phyloP scores from a whole-genome alignment of 352 stramenopile genomes.

The Phytophthora aleatoria region DNA sequence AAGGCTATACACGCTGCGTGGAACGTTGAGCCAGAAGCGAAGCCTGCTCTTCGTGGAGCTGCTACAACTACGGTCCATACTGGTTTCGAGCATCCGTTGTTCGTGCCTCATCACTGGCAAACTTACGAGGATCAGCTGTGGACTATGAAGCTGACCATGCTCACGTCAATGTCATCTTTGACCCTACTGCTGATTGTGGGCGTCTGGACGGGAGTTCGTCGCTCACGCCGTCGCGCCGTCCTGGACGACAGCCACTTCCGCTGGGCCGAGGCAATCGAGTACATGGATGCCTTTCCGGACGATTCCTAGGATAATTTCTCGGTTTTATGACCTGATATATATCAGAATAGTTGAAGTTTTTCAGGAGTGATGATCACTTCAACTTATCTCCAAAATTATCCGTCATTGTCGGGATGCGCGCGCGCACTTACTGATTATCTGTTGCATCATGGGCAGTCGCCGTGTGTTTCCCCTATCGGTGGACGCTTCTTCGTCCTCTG shows the following conservation, averaged over 20 bases:
- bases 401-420: too few relatives aligned
- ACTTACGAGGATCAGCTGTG: conserved; percentile 27
- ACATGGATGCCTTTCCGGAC: conserved; percentile 37
- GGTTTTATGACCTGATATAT: too few relatives aligned
- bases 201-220: conserved; percentile 28
- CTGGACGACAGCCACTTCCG: conserved; percentile 28
- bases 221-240: conserved; percentile 18
- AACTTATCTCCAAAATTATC: not conserved
- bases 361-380: conserved; percentile 18
- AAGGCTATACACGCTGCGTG: not conserved
- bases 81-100: conserved; percentile 18
- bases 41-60: conserved; percentile 20
- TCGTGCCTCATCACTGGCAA: conserved; percentile 25
- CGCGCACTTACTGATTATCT: not conserved
- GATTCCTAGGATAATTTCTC: conserved; percentile 9
- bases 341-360: conserved; percentile 14
- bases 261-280: conserved; percentile 36
- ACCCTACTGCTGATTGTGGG: conserved; percentile 30
- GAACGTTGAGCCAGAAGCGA: not conserved
- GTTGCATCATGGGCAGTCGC: conserved; percentile 27
- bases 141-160: conserved; percentile 37
- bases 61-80: conserved; percentile 16
- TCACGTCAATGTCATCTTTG: conserved; percentile 29
- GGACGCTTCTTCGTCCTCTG: conserved; percentile 21
- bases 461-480: conserved; percentile 53